A percentile compares a stretch with the other conserved stretches of the same genome.
phyloP scores from a whole-genome alignment of 768 basidiomycete genomes.

The Kwoniella heveanensis region DNA sequence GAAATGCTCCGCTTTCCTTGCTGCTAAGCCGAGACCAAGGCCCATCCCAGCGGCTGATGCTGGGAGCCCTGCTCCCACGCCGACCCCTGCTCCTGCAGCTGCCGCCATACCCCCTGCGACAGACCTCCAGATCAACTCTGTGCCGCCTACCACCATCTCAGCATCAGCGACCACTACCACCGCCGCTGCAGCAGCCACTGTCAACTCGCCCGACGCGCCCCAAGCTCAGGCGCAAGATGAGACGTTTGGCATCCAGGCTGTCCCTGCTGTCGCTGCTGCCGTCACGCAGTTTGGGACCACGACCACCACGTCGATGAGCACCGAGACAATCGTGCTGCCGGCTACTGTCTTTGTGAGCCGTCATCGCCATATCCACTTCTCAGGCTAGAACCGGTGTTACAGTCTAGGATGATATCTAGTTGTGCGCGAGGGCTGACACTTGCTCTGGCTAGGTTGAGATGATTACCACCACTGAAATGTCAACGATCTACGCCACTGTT shows the following conservation, averaged over 20 bases:
- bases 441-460: slow-evolving; percentile 32
- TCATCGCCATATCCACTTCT: too few relatives aligned
- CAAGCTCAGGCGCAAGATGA: slow-evolving; percentile 1
- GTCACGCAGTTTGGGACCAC: neutral
- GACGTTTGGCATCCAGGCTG: neutral
- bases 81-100: neutral
- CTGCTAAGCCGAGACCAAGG: slow-evolving; percentile 13
- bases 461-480: slow-evolving; percentile 22
- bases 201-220: slow-evolving; percentile 6
- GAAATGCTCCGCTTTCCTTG: slow-evolving; percentile 23
- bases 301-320: slow-evolving; percentile 18
- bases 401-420: too few relatives aligned
- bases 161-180: neutral
- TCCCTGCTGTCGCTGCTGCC: neutral
- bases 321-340: slow-evolving; percentile 14
- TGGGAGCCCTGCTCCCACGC: neutral
- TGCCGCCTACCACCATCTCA: slow-evolving; percentile 11
- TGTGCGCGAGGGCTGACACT: too few relatives aligned
- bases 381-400: too few relatives aligned
- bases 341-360: slow-evolving; percentile 28
- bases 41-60: neutral
- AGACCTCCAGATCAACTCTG: slow-evolving; percentile 11
- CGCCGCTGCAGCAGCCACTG: neutral
- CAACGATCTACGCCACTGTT: slow-evolving; percentile 15
- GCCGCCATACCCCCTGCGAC: slow-evolving; percentile 9